phyloP scores from a whole-genome alignment of 2,329 filamentous ascomycete genomes.

The Aureobasidium melanogenum region DNA sequence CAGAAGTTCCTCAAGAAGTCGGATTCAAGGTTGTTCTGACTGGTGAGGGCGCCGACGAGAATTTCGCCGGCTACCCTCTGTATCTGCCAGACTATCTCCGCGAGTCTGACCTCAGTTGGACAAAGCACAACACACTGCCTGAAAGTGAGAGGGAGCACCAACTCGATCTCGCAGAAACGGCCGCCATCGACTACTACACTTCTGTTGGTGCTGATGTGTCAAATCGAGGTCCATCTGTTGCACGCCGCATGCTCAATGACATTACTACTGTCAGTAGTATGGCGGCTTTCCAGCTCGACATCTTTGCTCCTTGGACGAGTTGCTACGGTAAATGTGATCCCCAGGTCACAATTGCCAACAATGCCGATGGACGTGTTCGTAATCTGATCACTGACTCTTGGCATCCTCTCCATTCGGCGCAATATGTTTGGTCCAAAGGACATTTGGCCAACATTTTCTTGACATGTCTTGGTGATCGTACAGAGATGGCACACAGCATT shows the following conservation, averaged over 20 bases:
- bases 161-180: constrained; percentile 19
- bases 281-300: constrained; percentile 26
- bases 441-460: constrained; percentile 33
- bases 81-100: constrained; percentile 41
- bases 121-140: constrained; percentile 17
- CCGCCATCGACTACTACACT: constrained; percentile 20
- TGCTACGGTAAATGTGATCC: constrained; percentile 23
- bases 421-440: constrained; percentile 31
- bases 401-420: constrained; percentile 34
- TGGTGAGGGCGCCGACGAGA: constrained; percentile 38
- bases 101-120: constrained; percentile 36
- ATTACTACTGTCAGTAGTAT: constrained; percentile 30
- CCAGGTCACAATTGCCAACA: constrained; percentile 27
- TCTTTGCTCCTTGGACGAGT: constrained; percentile 29
- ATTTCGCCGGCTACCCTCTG: constrained; percentile 44
- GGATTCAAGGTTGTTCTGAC: constrained; percentile 49
- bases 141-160: constrained; percentile 18
- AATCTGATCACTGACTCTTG: constrained; percentile 26
- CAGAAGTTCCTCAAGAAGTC: constrained; percentile 32
- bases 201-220: constrained; percentile 22
- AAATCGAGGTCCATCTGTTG: constrained; percentile 22
- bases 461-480: constrained; percentile 35
- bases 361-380: constrained; percentile 23
- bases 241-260: constrained; percentile 31
- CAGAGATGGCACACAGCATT: constrained; percentile 36